Percentiles rank a stretch among this genome's conserved stretches.
Conservation (phyloP, 2,329 filamentous ascomycete genomes). For the Apiospora kogelbergensis region DNA sequence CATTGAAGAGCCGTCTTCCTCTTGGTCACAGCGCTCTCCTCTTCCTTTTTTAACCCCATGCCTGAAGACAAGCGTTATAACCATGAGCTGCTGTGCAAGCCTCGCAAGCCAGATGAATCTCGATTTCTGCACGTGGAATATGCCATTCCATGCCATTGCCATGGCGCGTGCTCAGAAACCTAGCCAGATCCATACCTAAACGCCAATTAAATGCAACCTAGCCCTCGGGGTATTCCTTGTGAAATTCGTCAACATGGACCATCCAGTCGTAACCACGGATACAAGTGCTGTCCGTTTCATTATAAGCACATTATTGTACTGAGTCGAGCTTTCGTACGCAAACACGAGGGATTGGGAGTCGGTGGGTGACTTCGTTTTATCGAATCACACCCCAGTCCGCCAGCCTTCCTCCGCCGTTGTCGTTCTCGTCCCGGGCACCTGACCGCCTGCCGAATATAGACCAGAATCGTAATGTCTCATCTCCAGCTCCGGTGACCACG, state of each 20-base stretch:
- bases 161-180: neutral
- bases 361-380: constrained; percentile 32
- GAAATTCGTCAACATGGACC: constrained; percentile 4
- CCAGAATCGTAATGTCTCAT: constrained; percentile 96
- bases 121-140: neutral
- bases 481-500: constrained; percentile 92
- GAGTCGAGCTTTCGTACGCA: constrained; percentile 13
- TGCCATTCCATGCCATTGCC: neutral
- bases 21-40: neutral
- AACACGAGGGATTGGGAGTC: constrained; percentile 13
- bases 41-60: neutral
- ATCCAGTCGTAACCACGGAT: constrained; percentile 2
- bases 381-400: constrained; percentile 85
- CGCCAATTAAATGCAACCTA: constrained; percentile 5
- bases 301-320: constrained; percentile 3
- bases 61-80: neutral
- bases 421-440: constrained; percentile 68
- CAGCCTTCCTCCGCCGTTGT: constrained; percentile 58
- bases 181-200: constrained; percentile 4
- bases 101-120: neutral
- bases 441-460: constrained; percentile 87
- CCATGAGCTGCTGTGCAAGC: neutral
- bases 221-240: constrained; percentile 7
- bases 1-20: neutral
- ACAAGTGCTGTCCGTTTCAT: neutral